Evolutionary conservation across 768 basidiomycete genomes (phyloP), one percentile per base, ranked within the genome.

Genomic region (Suillus bovinus): DNA sequence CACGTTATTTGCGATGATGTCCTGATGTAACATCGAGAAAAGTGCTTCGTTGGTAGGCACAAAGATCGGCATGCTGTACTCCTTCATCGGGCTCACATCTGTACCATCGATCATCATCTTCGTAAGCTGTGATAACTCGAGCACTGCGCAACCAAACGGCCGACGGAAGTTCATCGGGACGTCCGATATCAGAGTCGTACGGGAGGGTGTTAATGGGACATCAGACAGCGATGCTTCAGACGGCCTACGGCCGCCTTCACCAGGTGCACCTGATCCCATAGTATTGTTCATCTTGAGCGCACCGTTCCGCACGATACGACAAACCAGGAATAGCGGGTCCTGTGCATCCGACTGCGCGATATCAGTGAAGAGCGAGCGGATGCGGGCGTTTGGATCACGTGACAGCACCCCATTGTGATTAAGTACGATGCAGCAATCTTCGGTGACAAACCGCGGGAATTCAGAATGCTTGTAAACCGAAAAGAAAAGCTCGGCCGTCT

Each of bases 1-100:
- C 31, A 74, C 76, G 62, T 91, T 90, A 63, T 84, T 84, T 33
- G 85, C 86, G 67, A 99, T 93, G 71, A 99, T 92, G 70, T 94
- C 94, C 75, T 98, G 94, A 76, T 99, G 96, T 42, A 99, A 82
- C 81, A 90, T 96, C 3, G 94, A 93, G 71, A 97, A 97, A 29
- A 87, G 81, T 7, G 86, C 83, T 71, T 99, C 96, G 68, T 90
- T 90, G 5, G 82, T 81, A 0, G 96, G 91, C 1, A 88, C 82
- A 68, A 84, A 96, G 58, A 99, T 97, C 2, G 91, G 90, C 88
- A 98, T 93, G 0, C 84, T 83, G 69, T 92, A 83, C 72, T 98
- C 96, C 61, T 83, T 82, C 22, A 87, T 81, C 2, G 85, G 76
- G 6, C 86, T 84, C 2, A 87, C 81, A 63, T 92, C 89, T 16